Percentiles rank a stretch among this genome's conserved stretches.
These are phyloP conservation scores for Coemansia javaensis DNA, from an alignment of 192 early-diverging fungal genomes.

Conservation along the genomic window DNA sequence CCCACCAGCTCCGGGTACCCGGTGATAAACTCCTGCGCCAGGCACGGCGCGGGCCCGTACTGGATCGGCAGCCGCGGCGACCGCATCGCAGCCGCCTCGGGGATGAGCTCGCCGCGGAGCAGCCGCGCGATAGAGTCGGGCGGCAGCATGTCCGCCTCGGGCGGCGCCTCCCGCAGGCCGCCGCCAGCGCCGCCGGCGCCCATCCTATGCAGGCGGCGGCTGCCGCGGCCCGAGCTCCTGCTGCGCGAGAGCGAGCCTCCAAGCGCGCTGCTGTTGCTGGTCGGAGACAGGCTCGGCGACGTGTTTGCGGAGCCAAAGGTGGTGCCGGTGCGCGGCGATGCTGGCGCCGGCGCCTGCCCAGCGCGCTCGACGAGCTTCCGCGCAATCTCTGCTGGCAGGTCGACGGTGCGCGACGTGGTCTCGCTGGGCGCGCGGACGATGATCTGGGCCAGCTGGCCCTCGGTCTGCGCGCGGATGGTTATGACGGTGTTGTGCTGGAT, in stretches of 20 bases:
- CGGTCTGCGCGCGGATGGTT: slow-evolving; percentile 64
- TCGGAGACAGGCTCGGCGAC: slow-evolving; percentile 49
- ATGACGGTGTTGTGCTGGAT: slow-evolving; percentile 82
- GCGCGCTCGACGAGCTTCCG: slow-evolving; percentile 24
- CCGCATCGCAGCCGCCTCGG: slow-evolving; percentile 8
- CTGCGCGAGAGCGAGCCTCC: slow-evolving; percentile 17
- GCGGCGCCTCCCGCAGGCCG: background rate
- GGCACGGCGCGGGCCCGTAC: slow-evolving; percentile 35
- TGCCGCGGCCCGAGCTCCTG: slow-evolving; percentile 23
- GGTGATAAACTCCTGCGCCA: slow-evolving; percentile 45
- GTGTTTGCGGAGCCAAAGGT: too few relatives aligned
- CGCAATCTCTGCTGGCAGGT: slow-evolving; percentile 38
- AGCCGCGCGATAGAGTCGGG: slow-evolving; percentile 24
- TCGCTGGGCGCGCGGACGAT: slow-evolving; percentile 78
- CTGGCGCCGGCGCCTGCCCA: slow-evolving; percentile 6
- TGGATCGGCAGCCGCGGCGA: slow-evolving; percentile 23
- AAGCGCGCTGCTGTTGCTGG: slow-evolving; percentile 23
- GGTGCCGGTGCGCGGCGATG: slow-evolving; percentile 17
- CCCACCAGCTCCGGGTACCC: slow-evolving; percentile 68
- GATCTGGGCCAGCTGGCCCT: slow-evolving; percentile 73
- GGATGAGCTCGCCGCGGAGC: slow-evolving; percentile 35
- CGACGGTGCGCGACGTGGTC: slow-evolving; percentile 58
- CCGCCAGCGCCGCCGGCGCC: background rate
- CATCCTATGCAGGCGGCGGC: slow-evolving; percentile 21
- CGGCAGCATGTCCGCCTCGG: slow-evolving; percentile 22